These are phyloP conservation scores for Biscogniauxia mediterranea DNA, from an alignment of 2,329 filamentous ascomycete species.

Conservation along the genomic window DNA sequence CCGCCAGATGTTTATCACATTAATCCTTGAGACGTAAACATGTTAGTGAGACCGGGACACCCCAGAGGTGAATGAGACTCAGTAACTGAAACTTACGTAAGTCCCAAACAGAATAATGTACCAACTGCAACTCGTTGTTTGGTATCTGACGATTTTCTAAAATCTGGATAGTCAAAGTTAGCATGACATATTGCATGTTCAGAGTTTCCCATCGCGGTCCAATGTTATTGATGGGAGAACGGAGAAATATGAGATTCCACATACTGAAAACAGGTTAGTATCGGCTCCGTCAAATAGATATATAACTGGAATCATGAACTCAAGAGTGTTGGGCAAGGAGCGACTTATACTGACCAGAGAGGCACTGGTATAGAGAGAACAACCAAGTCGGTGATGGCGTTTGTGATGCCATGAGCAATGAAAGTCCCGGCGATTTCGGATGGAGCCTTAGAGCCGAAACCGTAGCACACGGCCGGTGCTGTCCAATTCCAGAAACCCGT, in stretches of 20 bases:
- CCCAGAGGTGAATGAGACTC: background rate
- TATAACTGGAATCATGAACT: background rate
- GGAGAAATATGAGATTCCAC: background rate
- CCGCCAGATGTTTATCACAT: slow-evolving; percentile 32
- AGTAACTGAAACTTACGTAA: slow-evolving; percentile 26
- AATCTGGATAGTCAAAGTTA: background rate
- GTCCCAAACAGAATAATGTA: slow-evolving; percentile 16
- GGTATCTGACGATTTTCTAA: background rate
- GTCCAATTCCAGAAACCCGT: slow-evolving; percentile 32
- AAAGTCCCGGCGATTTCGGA: slow-evolving; percentile 29
- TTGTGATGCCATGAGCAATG: slow-evolving; percentile 29
- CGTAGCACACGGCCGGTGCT: slow-evolving; percentile 26
- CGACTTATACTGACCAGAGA: slow-evolving; percentile 18
- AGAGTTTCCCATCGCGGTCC: background rate
- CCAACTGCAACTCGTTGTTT: background rate
- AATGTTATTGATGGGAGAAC: background rate
- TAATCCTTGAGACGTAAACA: slow-evolving; percentile 19
- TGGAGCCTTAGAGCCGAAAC: slow-evolving; percentile 30
- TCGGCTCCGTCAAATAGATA: background rate
- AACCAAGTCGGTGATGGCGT: slow-evolving; percentile 33
- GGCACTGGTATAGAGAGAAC: slow-evolving; percentile 33
- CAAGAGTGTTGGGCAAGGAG: background rate
- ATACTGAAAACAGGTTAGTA: background rate
- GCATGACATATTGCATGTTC: background rate
- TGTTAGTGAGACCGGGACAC: background rate